Percentiles rank a stretch among this genome's conserved stretches.
phyloP scores from a whole-genome alignment of 371 early-diverging fungal genomes.

The Umbelopsis sp. region DNA sequence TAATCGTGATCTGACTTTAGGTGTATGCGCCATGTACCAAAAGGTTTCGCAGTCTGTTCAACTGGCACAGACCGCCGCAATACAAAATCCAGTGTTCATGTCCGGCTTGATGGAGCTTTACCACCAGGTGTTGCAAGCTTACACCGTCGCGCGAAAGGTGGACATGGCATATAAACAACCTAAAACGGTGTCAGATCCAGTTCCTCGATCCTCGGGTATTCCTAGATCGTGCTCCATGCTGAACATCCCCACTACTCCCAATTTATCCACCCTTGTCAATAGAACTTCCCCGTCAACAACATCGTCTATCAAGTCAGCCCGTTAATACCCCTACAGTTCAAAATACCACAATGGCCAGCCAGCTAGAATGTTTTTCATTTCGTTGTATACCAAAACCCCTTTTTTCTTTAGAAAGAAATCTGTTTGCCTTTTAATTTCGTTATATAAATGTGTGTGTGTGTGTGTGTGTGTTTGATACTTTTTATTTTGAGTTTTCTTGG shows the following conservation, averaged over 20 bases:
- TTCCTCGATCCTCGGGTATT: neutral
- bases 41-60: neutral
- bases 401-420: too few species aligned
- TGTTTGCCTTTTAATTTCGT: too few species aligned
- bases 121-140: neutral
- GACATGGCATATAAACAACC: neutral
- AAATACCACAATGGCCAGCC: neutral
- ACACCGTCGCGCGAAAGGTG: neutral
- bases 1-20: neutral
- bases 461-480: too few species aligned
- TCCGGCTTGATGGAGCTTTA: neutral
- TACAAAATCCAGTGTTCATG: neutral
- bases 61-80: neutral
- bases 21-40: neutral
- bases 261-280: neutral
- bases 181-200: neutral
- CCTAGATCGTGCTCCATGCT: neutral
- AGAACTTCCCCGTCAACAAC: neutral
- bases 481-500: too few species aligned
- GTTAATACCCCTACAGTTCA: neutral
- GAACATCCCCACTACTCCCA: neutral
- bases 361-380: too few species aligned
- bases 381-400: too few species aligned
- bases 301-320: neutral
- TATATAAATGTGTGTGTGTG: too few species aligned